These are phyloP conservation scores for Cryptococcus maquisensis DNA, from an alignment of 1,284 basidiomycete species.

Conservation along the genomic window DNA sequence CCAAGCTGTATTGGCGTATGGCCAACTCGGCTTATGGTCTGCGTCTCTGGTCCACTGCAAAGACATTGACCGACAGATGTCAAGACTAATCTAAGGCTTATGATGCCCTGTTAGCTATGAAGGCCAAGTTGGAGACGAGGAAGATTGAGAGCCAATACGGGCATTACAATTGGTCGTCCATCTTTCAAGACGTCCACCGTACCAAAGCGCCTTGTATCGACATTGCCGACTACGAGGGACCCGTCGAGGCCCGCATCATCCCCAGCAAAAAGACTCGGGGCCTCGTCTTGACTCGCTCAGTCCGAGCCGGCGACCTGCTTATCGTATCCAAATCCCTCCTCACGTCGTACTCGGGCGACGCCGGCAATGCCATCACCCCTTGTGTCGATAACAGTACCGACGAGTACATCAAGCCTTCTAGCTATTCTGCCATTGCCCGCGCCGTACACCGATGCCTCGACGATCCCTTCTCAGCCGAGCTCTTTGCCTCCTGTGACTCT, in stretches of 20 bases:
- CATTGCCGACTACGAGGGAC: conserved; percentile 8
- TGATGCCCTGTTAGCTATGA: not conserved
- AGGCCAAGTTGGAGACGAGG: not conserved
- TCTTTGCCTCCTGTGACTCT: not conserved
- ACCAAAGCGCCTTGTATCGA: not conserved
- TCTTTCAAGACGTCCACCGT: not conserved
- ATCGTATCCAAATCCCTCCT: conserved; percentile 5
- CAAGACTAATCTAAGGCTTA: not conserved
- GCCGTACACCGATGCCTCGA: conserved; percentile 5
- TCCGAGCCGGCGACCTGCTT: conserved; percentile 9
- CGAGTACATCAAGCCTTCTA: not conserved
- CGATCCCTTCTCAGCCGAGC: not conserved
- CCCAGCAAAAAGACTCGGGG: not conserved
- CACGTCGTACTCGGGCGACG: not conserved
- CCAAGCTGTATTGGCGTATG: conserved; percentile 1
- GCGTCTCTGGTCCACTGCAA: not conserved
- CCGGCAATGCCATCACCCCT: not conserved
- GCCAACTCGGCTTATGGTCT: conserved; percentile 2
- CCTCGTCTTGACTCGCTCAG: conserved; percentile 1
- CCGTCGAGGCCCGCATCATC: not conserved
- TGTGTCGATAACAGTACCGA: not conserved
- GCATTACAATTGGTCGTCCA: conserved; percentile 3
- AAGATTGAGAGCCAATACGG: not conserved
- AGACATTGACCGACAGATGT: not conserved
- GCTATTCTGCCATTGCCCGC: not conserved